Evolutionary conservation across 2,329 filamentous ascomycete genomes (phyloP), one percentile per base, ranked within the genome.

Genomic region (Ophiostoma sp.): DNA sequence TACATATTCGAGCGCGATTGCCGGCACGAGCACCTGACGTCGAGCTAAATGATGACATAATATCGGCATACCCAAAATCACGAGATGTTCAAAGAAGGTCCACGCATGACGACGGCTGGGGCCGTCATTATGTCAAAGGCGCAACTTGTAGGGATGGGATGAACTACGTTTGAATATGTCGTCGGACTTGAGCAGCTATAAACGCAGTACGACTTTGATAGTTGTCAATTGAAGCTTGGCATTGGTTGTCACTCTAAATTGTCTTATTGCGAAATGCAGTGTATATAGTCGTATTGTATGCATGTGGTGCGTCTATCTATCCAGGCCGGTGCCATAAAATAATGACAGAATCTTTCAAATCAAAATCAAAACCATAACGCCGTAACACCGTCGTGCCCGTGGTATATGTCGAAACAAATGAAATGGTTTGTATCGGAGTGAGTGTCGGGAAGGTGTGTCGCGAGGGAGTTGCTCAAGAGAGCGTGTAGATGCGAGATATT

Each of bases 291-390:
- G 3, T 54, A 54, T 33, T 31, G n/a, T 60, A 60, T 60, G 54
- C 57, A 62, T 33, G 13, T 33, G 57, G 35, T 62, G 57, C 27
- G 52, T 62, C 15, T 62, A 62, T 62, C 57, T 62, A 62, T 62
- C 57, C 57, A 33, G 20, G 52, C 11, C 52, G 17, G 17, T 62
- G 27, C 57, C 27, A 20, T 20, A 52, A 62, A 62, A 33, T 15
- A 23, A 27, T 13, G 27, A 11, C 23, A n/a, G 27, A 57, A 57
- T 4, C 1, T 35, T 15, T 27, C 17, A 48, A 57, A 27, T 8
- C 23, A 48, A 54, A 33, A 33, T 33, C 3, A 62, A 62, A 33
- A 3, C 57, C 27, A 27, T 62, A 62, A 62, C 57, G 27, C 57
- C 57, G 57, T 35, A 27, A 27, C 11, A 23, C 57, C 57, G 33